phyloP scores from a whole-genome alignment of 2,329 filamentous ascomycete genomes.

The Fusarium cicatricum region DNA sequence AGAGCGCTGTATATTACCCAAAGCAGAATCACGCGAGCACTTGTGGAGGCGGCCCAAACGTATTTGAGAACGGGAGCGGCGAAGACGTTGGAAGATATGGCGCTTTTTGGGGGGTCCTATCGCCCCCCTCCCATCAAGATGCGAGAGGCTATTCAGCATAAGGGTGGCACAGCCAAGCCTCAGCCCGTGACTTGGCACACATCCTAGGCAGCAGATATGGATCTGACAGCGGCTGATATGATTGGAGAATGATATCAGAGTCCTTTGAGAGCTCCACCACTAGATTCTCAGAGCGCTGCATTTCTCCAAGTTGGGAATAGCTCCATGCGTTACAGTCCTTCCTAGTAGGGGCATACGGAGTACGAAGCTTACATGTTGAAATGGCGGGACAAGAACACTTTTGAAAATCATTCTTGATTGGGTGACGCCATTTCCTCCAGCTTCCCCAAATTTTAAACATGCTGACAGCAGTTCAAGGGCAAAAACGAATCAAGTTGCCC shows the following conservation, averaged over 20 bases:
- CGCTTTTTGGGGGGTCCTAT: not conserved
- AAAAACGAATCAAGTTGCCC: conserved; percentile 1
- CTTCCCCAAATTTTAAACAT: not conserved
- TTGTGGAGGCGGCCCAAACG: conserved; percentile 1
- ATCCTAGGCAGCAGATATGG: not conserved
- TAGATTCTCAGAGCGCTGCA: conserved; percentile 18
- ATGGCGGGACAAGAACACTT: too few species aligned
- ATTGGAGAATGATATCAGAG: too few species aligned
- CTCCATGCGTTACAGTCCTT: not conserved
- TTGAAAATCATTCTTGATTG: too few species aligned
- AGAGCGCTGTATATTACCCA: conserved; percentile 35
- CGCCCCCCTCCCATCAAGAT: conserved; percentile 20
- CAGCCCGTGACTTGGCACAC: conserved; percentile 9
- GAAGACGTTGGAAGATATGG: conserved; percentile 12
- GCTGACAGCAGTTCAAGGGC: not conserved
- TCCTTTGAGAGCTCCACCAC: not conserved
- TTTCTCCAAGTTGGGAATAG: conserved; percentile 26
- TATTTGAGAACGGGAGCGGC: not conserved
- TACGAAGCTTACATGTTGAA: not conserved
- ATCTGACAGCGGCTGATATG: not conserved
- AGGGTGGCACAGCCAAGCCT: conserved; percentile 5
- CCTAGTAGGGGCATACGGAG: too few species aligned
- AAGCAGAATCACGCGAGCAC: conserved; percentile 22
- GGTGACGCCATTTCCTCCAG: too few species aligned
- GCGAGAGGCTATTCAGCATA: conserved; percentile 1